Evolutionary conservation across 1,284 basidiomycete species (phyloP).

Genomic region (Cystobasidium slooffiae): DNA sequence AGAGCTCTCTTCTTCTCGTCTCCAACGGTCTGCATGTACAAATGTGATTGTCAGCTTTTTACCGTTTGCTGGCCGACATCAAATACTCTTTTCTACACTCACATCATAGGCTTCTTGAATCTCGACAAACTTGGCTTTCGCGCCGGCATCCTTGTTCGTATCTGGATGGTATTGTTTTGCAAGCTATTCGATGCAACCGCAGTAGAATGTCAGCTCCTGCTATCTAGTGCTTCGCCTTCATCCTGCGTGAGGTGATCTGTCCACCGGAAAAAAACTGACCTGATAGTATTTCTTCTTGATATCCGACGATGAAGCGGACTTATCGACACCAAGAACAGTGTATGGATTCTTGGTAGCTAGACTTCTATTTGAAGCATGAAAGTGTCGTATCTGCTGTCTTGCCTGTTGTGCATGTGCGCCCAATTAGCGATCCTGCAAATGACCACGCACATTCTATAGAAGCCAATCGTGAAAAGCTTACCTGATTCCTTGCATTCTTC

Average conservation of each 20-base stretch:
- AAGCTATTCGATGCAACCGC: constrained; percentile 64
- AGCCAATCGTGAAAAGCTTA: background rate
- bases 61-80: background rate
- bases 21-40: constrained; percentile 71
- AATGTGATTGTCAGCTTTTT: background rate
- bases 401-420: background rate
- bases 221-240: too few species aligned
- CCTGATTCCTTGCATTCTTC: constrained; percentile 2
- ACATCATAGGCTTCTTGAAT: constrained; percentile 98
- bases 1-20: constrained; percentile 90
- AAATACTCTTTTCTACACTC: constrained; percentile 54
- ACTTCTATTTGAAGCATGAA: constrained; percentile 22
- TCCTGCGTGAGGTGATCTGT: too few species aligned
- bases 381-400: constrained; percentile 16
- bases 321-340: constrained; percentile 80
- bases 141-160: constrained; percentile 88
- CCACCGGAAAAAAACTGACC: constrained; percentile 61
- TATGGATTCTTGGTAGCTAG: constrained; percentile 82
- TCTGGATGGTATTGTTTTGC: constrained; percentile 98
- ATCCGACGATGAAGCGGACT: constrained; percentile 80
- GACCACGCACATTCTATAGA: background rate
- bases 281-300: constrained; percentile 98
- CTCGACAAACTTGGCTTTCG: constrained; percentile 92
- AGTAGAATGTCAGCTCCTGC: background rate
- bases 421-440: constrained; percentile 19